Base-by-base conservation (phyloP, 2,329 filamentous ascomycete genomes). In the Pezicula rhizophila region DNA sequence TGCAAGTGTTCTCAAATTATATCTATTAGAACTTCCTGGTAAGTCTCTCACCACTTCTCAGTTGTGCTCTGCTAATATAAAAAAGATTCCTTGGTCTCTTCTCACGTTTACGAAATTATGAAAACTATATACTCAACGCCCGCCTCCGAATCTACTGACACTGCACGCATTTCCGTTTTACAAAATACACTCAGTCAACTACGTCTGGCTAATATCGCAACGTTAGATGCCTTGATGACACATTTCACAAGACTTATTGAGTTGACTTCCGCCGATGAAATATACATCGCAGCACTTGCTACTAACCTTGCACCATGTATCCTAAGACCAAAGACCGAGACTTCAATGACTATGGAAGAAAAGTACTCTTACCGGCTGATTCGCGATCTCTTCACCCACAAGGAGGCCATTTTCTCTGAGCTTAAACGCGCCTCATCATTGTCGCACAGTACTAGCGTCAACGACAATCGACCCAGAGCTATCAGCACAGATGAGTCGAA, bases 191-290 rank as follows among this genome's bases (percentile, higher is more conserved):
- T 99, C 48, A 92, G 91, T 35, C 91, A 97, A 67, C 80, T 99
- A 49, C 87, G 92, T 52, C 83, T 99, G 49, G 90, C 93, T 56
- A 99, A 99, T 67, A 99, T 99, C 67, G 93, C 93, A 42, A 97
- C 93, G n/a, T 82, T 99, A 51, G 93, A 99, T 68, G 93, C 93
- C 37, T 87, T 96, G 65, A 95, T 95, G 77, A 97, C 95, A 57
- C 93, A 99, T 70, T 97, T 99, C 67, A 96, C 92, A 35, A 87
- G 93, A 52, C 76, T 99, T 52, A 95, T 99, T 64, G 93, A 99
- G 67, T 77, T 99, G 54, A 99, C 93, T 2, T 97, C 92, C 12
- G 93, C 93, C 28, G 92, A 96, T 58, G 93, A 99, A 64, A 73
- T 82, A 39, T 99, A 95, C 64, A 72, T 95, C 49, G 66, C 84